phyloP scores from a whole-genome alignment of 768 basidiomycete species.

The Lactarius quietus region DNA sequence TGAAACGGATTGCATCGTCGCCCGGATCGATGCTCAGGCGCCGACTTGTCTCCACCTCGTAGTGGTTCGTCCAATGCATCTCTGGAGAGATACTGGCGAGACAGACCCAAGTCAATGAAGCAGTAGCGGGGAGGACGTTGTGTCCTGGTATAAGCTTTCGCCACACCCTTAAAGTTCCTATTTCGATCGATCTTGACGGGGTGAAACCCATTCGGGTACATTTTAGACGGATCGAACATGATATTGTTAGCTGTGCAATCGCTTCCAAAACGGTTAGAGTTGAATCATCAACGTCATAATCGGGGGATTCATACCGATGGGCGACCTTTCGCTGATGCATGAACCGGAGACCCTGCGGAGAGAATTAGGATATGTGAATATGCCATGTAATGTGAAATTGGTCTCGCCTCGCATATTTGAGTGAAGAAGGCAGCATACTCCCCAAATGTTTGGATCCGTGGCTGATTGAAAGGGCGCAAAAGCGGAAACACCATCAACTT shows the following conservation, averaged over 20 bases:
- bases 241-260: conserved; percentile 26
- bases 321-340: conserved; percentile 30
- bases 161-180: conserved; percentile 28
- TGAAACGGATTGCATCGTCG: conserved; percentile 33
- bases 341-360: conserved; percentile 28
- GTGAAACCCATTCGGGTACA: conserved; percentile 34
- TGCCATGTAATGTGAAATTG: too few species aligned
- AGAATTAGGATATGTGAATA: neutral
- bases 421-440: conserved; percentile 36
- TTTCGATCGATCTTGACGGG: conserved; percentile 24
- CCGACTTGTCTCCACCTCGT: conserved; percentile 42
- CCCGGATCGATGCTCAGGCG: conserved; percentile 33
- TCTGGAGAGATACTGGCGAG: conserved; percentile 28
- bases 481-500: conserved; percentile 37
- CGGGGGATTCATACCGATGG: conserved; percentile 30
- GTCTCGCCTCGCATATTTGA: conserved; percentile 36
- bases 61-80: conserved; percentile 33
- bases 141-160: conserved; percentile 28
- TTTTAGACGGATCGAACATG: conserved; percentile 30
- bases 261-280: neutral
- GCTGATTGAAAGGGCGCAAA: conserved; percentile 30
- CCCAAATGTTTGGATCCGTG: conserved; percentile 35
- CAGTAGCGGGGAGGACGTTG: conserved; percentile 30
- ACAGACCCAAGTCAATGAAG: conserved; percentile 32
- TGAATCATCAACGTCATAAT: too few species aligned